Conservation (phyloP, 768 basidiomycete species). For the Serendipita sp. region DNA sequence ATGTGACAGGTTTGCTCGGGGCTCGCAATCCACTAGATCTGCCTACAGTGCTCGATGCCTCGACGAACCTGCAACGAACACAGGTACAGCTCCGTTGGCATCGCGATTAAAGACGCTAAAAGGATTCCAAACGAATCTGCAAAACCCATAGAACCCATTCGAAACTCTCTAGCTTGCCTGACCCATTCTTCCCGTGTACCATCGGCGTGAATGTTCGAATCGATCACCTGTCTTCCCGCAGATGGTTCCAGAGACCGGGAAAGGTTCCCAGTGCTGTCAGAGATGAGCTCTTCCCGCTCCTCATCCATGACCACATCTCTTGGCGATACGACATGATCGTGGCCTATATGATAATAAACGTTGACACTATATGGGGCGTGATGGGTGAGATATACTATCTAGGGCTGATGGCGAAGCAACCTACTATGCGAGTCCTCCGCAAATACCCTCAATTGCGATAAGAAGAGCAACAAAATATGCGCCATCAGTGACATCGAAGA, state of each 20-base stretch:
- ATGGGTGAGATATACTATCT: background rate
- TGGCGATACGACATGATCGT: constrained; percentile 37
- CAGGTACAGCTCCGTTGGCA: constrained; percentile 62
- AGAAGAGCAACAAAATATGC: constrained; percentile 46
- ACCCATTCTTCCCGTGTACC: constrained; percentile 48
- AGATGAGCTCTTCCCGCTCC: background rate
- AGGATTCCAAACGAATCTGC: constrained; percentile 64
- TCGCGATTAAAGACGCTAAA: constrained; percentile 45
- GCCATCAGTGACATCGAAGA: constrained; percentile 35
- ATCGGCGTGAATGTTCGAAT: constrained; percentile 33
- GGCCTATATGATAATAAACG: constrained; percentile 70
- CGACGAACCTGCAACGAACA: constrained; percentile 55
- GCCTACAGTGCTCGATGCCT: constrained; percentile 55
- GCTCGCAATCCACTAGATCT: constrained; percentile 19
- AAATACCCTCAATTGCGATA: constrained; percentile 78
- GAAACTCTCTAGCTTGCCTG: constrained; percentile 38
- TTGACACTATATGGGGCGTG: constrained; percentile 46
- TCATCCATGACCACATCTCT: background rate
- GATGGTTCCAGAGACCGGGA: background rate
- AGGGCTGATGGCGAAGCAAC: constrained; percentile 19
- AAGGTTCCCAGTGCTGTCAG: background rate
- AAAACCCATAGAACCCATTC: constrained; percentile 80
- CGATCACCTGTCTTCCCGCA: background rate
- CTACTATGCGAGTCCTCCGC: constrained; percentile 84
- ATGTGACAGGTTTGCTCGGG: too few relatives aligned